Base-by-base conservation (phyloP, 495 filamentous ascomycete species). In the Penicillium manginii region DNA sequence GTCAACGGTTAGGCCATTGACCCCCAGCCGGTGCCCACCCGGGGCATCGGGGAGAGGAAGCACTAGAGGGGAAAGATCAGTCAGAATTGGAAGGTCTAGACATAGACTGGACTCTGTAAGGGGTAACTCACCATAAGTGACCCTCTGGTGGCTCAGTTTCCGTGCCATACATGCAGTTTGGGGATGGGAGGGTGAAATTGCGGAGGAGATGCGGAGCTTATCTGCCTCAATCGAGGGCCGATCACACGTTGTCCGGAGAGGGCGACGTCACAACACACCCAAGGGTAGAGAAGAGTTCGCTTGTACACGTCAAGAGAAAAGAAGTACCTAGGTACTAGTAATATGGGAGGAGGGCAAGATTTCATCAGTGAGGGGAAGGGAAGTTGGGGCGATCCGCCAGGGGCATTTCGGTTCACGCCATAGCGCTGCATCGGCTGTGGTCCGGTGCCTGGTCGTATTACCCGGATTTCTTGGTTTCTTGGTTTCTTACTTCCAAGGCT, bases 1-100 rank as follows among this genome's bases (percentile, higher is more conserved):
- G 74, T 98, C 96, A 33, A 97, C 85, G 45, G 92, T 89, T 62
- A 98, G 82, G 58, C 93, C 92, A 74, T 97, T 97, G 54, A 98
- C 92, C 54, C 94, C 94, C 51, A 98, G 81, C 65, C 93, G 85
- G 78, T 98, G 94, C 54, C 93, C 93, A 54, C 89, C 91, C 17
- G 90, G 86, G 42, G 92, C 91, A 77, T 96, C 91, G 58, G 92
- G 91, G 50, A 94, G 89, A 69, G 96, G 94, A 62, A 98, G 85
- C 75, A 98, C 94, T 98, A 67, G 29, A 46, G 23, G 15, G 15
- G 35, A 54, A 33, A 6, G 35, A 49, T 43, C 50, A 18, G 64
- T 73, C 39, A 68, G 60, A 39, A 54, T 52, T 15, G 12, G 26
- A 40, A 62, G 17, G 58, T 17, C 49, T 31, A 31, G 4, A 11